Percentiles rank a stretch among this genome's conserved stretches.
Evolutionary conservation across 805 yeast species (phyloP).

Genomic region (Yarrowia hollandica): DNA sequence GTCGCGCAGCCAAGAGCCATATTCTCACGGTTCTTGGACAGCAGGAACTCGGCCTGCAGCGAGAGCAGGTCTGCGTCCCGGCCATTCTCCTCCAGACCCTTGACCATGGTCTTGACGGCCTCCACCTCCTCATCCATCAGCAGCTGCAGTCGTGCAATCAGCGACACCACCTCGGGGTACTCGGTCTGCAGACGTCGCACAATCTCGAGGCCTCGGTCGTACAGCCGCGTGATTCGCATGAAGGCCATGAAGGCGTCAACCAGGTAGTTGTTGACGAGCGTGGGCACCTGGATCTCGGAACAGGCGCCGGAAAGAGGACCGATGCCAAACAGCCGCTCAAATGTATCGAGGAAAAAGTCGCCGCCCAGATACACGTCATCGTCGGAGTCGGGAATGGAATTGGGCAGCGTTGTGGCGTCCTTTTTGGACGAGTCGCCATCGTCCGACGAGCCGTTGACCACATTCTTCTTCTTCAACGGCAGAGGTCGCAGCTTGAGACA

Average conservation of each 20-base stretch:
- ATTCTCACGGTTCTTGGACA: conserved; percentile 53
- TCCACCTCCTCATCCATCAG: conserved; percentile 49
- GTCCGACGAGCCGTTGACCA: not conserved
- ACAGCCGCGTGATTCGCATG: conserved; percentile 64
- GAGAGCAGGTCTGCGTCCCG: conserved; percentile 59
- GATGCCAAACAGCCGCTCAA: conserved; percentile 62
- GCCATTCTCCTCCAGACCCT: conserved; percentile 46
- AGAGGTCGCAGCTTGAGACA: conserved; percentile 83
- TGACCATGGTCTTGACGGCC: conserved; percentile 50
- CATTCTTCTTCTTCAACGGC: conserved; percentile 24
- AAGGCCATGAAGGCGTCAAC: conserved; percentile 71
- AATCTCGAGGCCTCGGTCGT: conserved; percentile 59
- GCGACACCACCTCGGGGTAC: conserved; percentile 55
- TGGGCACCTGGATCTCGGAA: conserved; percentile 69
- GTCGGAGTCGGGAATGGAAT: conserved; percentile 5
- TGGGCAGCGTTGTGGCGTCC: conserved; percentile 37
- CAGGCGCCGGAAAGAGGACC: conserved; percentile 69
- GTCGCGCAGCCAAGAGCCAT: conserved; percentile 61
- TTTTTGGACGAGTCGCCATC: conserved; percentile 39
- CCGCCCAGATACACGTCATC: conserved; percentile 40
- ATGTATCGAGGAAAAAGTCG: conserved; percentile 58
- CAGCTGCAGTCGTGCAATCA: conserved; percentile 48
- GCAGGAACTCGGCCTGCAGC: conserved; percentile 64
- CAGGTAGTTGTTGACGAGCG: conserved; percentile 62
- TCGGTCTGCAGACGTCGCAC: conserved; percentile 52